phyloP scores from a whole-genome alignment of 2,329 filamentous ascomycete species.

The Apiospora phragmitis region DNA sequence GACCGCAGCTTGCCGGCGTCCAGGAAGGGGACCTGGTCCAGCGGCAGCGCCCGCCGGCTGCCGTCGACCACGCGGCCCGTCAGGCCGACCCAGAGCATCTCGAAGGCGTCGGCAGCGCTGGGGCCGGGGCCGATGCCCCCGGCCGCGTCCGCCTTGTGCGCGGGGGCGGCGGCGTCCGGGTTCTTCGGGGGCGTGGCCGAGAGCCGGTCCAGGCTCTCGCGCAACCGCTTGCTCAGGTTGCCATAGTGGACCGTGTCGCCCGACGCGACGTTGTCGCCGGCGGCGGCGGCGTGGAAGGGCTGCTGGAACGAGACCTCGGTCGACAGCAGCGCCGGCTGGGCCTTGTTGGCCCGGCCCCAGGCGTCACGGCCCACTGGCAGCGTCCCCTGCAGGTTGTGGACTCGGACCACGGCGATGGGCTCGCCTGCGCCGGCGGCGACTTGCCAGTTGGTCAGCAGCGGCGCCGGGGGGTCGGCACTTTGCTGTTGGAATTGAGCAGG shows the following conservation, averaged over 20 bases:
- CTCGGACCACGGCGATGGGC: slow-evolving; percentile 54
- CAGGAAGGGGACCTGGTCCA: slow-evolving; percentile 35
- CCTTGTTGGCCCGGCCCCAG: slow-evolving; percentile 61
- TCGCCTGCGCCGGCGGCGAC: slow-evolving; percentile 42
- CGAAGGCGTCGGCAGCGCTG: slow-evolving; percentile 34
- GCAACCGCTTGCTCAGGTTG: slow-evolving; percentile 64
- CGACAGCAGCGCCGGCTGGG: slow-evolving; percentile 64
- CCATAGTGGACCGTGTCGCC: slow-evolving; percentile 75
- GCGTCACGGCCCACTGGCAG: slow-evolving; percentile 63
- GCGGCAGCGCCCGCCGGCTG: slow-evolving; percentile 27
- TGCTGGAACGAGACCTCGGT: slow-evolving; percentile 56
- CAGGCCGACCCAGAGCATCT: slow-evolving; percentile 38
- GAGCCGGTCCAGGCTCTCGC: slow-evolving; percentile 44
- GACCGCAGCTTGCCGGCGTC: slow-evolving; percentile 39
- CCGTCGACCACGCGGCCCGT: slow-evolving; percentile 37
- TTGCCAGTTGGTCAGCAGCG: slow-evolving; percentile 37
- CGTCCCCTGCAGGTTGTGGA: slow-evolving; percentile 61
- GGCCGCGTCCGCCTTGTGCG: slow-evolving; percentile 16
- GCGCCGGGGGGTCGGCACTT: slow-evolving; percentile 28
- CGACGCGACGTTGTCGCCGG: slow-evolving; percentile 59
- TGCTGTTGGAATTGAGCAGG: slow-evolving; percentile 17
- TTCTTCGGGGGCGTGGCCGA: slow-evolving; percentile 5
- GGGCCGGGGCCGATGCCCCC: too few relatives aligned
- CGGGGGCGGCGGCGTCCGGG: slow-evolving; percentile 13
- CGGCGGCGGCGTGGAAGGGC: slow-evolving; percentile 58